Evolutionary conservation across 192 early-diverging fungal species (phyloP).

Genomic region (Pilobolus umbonatus): DNA sequence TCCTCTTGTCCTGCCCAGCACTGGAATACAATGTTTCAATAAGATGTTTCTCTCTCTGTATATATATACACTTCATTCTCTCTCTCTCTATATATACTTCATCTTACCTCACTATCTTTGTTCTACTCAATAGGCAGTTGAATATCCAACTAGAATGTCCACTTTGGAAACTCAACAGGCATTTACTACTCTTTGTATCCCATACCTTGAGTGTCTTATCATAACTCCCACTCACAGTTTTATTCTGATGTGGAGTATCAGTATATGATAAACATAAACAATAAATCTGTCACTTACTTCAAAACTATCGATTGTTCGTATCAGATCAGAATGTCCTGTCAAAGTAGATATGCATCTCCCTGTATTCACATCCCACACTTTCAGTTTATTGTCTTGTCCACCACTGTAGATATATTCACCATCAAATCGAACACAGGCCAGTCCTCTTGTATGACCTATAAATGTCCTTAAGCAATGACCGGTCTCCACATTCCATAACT

Average conservation of each 20-base stretch:
- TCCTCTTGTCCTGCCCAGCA: constrained; percentile 40
- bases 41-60: too few species aligned
- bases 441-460: constrained; percentile 73
- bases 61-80: neutral
- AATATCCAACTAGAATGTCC: constrained; percentile 94
- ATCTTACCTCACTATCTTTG: constrained; percentile 33
- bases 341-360: constrained; percentile 58
- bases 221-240: constrained; percentile 85
- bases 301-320: constrained; percentile 81
- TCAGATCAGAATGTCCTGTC: constrained; percentile 66
- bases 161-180: constrained; percentile 51
- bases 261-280: neutral
- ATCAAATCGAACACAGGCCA: constrained; percentile 83
- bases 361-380: constrained; percentile 53
- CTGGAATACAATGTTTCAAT: neutral
- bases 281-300: constrained; percentile 36
- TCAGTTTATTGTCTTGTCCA: constrained; percentile 75
- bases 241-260: constrained; percentile 12
- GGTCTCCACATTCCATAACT: constrained; percentile 71
- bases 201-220: constrained; percentile 93
- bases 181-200: constrained; percentile 79
- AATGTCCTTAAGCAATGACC: constrained; percentile 69
- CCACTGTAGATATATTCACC: constrained; percentile 70
- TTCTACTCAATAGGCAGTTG: constrained; percentile 86
- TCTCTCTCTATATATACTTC: too few species aligned